Evolutionary conservation across 202 grass and related monocot genomes (phyloP), one percentile per base, ranked within the genome.

Genomic region (Tripidium arundinaceum): DNA sequence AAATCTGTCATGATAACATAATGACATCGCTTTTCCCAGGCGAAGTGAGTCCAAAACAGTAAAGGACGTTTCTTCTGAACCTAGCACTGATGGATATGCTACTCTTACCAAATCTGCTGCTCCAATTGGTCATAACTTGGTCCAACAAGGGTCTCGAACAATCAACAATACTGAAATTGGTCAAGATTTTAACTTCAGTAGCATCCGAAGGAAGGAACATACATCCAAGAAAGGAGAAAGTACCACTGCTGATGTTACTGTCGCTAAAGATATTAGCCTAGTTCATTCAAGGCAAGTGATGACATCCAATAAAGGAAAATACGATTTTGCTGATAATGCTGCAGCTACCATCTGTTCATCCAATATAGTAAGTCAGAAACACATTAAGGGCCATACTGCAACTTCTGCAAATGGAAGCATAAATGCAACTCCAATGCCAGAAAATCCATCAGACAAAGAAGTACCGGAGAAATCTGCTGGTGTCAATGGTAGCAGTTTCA

Each of bases 51-150:
- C 71, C 37, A 24, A 58, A 25, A 57, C 31, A 14, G 22, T 1
- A 63, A 75, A 79, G 2, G 13, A 63, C 62, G 25, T 12, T 80
- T 14, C 70, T 59, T 43, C 25, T 38, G 33, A 60, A 70, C 21
- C 43, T 34, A 68, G 40, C 37, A 67, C n/a, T 66, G 46, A 68
- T 62, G 63, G 7, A 42, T 60, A 73, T 76, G 40, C 71, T 82
- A 72, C 43, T 70, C 69, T 62, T 47, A 52, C 34, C 49, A 75
- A 87, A 76, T 64, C 60, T 78, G 50, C 40, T 65, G 8, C 66
- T 55, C 25, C 78, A 59, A 41, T 37, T 60, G 40, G 11, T 83
- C 61, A 47, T 49, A 83, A 68, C 33, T 73, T 85, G 59, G 60
- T 62, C 24, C 73, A 22, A 15, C 39, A 82, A 67, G 83, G 83